Percentiles rank a stretch among this genome's conserved stretches.
Evolutionary conservation across 768 basidiomycete species (phyloP).

Genomic region (Lactifluus hygrophoroides): DNA sequence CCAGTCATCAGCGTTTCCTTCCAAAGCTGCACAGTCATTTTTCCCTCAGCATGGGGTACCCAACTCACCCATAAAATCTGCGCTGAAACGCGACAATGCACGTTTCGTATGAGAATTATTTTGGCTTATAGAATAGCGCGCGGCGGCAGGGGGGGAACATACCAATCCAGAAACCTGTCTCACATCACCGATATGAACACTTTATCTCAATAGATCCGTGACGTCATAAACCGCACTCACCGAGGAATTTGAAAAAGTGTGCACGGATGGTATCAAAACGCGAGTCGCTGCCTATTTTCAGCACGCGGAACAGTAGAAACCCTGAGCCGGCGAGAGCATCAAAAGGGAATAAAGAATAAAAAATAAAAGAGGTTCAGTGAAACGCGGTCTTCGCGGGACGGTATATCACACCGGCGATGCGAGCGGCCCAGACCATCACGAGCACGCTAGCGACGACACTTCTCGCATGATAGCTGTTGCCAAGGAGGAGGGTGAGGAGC

Average conservation of each 20-base stretch:
- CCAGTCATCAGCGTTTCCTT: not conserved
- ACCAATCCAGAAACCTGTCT: conserved; percentile 4
- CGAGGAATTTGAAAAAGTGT: conserved; percentile 58
- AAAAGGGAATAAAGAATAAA: no score
- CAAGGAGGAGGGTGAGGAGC: conserved; percentile 50
- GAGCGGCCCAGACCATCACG: conserved; percentile 59
- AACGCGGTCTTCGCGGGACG: no score
- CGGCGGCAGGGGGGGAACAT: not conserved
- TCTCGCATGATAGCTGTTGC: conserved; percentile 51
- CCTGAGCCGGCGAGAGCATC: conserved; percentile 26
- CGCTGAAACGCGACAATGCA: not conserved
- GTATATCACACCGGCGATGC: conserved; percentile 39
- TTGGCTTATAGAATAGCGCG: not conserved
- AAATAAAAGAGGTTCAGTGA: no score
- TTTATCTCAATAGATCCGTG: no score
- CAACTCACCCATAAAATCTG: conserved; percentile 1
- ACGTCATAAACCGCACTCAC: not conserved
- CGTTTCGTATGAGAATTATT: not conserved
- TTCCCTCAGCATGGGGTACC: no score
- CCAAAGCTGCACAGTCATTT: not conserved
- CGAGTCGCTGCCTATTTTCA: conserved; percentile 56
- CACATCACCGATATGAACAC: not conserved
- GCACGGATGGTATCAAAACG: conserved; percentile 61
- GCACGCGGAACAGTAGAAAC: conserved; percentile 60
- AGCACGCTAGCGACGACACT: conserved; percentile 49